phyloP scores from a whole-genome alignment of 2,329 filamentous ascomycete genomes.

The Aspergillus sp. region DNA sequence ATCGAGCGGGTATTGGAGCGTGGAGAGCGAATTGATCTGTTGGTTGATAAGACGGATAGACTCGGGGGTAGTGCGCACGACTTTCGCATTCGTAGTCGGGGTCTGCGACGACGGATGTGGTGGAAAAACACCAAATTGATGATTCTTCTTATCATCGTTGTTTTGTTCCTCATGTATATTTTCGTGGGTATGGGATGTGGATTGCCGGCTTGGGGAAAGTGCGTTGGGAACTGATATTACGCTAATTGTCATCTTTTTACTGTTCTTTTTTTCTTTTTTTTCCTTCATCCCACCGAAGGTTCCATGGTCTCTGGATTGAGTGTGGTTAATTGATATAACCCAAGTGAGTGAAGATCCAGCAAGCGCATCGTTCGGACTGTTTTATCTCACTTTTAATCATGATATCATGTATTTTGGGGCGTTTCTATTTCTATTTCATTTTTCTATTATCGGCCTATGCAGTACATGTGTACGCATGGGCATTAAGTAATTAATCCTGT shows the following conservation, averaged over 20 bases:
- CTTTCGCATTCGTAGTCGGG: slow-evolving; percentile 81
- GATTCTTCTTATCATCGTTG: slow-evolving; percentile 68
- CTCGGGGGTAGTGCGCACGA: slow-evolving; percentile 84
- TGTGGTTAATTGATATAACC: too few species aligned
- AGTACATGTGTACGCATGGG: too few species aligned
- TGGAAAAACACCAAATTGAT: slow-evolving; percentile 99
- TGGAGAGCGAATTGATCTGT: slow-evolving; percentile 85
- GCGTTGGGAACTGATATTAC: slow-evolving; percentile 24
- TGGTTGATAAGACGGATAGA: slow-evolving; percentile 95
- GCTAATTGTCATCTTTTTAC: neutral
- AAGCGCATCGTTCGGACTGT: slow-evolving; percentile 1
- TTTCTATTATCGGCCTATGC: too few species aligned
- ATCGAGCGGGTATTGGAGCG: slow-evolving; percentile 86
- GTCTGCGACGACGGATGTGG: slow-evolving; percentile 92
- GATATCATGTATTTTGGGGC: slow-evolving; percentile 1
- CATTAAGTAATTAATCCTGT: too few species aligned
- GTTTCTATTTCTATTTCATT: too few species aligned
- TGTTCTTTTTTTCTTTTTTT: too few species aligned
- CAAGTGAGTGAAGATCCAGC: too few species aligned
- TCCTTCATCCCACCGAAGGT: too few species aligned
- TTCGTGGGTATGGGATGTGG: slow-evolving; percentile 71
- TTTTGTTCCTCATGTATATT: slow-evolving; percentile 64
- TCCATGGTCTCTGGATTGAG: too few species aligned
- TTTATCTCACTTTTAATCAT: neutral
- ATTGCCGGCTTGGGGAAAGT: slow-evolving; percentile 52